Conservation (phyloP, 768 basidiomycete genomes). For the Lactarius deliciosus region DNA sequence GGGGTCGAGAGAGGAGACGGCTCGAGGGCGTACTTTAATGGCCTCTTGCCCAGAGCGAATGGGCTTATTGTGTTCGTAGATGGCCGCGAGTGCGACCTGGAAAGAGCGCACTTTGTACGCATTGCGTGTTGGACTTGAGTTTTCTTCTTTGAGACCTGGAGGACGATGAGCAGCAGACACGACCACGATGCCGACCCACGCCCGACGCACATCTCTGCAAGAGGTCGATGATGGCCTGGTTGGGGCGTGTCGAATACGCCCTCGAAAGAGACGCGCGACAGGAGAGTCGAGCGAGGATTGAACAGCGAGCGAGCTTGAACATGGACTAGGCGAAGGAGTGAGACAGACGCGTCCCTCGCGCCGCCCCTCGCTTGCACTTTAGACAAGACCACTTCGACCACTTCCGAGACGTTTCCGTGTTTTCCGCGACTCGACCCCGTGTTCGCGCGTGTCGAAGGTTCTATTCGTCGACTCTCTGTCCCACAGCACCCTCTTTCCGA, state of each 20-base stretch:
- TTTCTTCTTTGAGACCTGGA: constrained; percentile 28
- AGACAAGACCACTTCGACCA: constrained; percentile 7
- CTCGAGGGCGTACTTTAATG: constrained; percentile 19
- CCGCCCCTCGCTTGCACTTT: neutral
- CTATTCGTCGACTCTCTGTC: neutral
- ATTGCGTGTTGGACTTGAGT: constrained; percentile 24
- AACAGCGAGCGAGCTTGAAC: constrained; percentile 9
- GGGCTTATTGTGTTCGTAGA: constrained; percentile 15
- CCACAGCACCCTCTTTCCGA: constrained; percentile 18
- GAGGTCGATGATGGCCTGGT: constrained; percentile 42
- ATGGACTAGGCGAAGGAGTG: constrained; percentile 5
- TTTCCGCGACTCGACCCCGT: neutral
- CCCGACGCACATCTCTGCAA: constrained; percentile 43
- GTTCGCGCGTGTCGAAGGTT: neutral
- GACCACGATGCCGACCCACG: neutral
- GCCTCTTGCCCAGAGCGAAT: constrained; percentile 27
- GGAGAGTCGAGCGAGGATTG: neutral
- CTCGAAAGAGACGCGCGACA: neutral
- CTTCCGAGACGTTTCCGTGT: neutral
- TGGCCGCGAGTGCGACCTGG: constrained; percentile 23
- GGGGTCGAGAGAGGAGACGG: neutral
- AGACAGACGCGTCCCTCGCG: constrained; percentile 21
- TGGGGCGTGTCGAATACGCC: constrained; percentile 29
- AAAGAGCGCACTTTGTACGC: constrained; percentile 31
- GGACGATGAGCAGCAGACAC: neutral